Percentiles rank a stretch among this genome's conserved stretches.
phyloP scores from a whole-genome alignment of 1,284 basidiomycete genomes.

The Tremellales sp. region DNA sequence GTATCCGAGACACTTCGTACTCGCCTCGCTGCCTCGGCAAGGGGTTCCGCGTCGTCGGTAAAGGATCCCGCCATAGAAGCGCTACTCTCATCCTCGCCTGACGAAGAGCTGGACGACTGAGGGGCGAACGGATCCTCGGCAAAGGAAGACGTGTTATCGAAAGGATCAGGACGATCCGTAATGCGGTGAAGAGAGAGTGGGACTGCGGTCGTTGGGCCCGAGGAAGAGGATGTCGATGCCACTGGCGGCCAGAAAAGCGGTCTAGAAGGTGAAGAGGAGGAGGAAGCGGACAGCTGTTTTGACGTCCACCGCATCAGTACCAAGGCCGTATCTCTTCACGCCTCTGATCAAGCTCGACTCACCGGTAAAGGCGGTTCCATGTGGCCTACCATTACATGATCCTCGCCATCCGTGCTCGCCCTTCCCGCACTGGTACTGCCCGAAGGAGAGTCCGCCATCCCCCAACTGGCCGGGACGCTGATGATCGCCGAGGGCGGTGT shows the following conservation, averaged over 20 bases:
- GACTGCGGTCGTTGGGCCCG: no score
- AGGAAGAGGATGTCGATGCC: not conserved
- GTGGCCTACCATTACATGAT: not conserved
- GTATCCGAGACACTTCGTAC: constrained; percentile 19
- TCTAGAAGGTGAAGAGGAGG: constrained; percentile 2
- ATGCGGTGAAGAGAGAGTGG: no score
- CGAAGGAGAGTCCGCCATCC: not conserved
- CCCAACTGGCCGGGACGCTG: constrained; percentile 7
- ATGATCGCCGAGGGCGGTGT: constrained; percentile 12
- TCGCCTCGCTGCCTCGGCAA: not conserved
- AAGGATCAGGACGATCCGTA: constrained; percentile 27
- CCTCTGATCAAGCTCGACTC: not conserved
- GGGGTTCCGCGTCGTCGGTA: not conserved
- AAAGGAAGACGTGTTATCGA: constrained; percentile 31
- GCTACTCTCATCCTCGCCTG: constrained; percentile 17
- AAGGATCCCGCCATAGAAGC: constrained; percentile 2
- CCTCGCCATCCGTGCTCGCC: not conserved
- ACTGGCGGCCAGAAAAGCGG: not conserved
- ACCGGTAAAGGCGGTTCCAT: constrained; percentile 2
- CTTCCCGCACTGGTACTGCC: not conserved
- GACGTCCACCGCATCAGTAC: not conserved
- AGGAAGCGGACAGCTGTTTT: constrained; percentile 3
- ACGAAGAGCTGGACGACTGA: constrained; percentile 15
- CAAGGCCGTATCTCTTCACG: not conserved
- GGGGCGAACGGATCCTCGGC: constrained; percentile 35